These are phyloP conservation scores for Mycena alexandri DNA, from an alignment of 768 basidiomycete species.

Conservation along the genomic window DNA sequence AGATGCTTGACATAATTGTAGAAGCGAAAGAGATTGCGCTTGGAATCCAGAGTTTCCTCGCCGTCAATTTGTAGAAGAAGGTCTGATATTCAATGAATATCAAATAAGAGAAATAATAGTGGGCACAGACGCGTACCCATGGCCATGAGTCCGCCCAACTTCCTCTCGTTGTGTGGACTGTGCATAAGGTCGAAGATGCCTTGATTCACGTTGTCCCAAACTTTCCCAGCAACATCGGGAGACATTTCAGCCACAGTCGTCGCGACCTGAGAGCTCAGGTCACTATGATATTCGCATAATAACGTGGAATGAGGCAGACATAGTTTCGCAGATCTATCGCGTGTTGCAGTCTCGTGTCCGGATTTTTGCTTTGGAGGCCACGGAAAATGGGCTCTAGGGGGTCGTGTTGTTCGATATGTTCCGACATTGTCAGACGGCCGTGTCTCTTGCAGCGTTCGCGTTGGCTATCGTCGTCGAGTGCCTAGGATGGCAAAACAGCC, in stretches of 20 bases:
- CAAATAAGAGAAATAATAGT: neutral
- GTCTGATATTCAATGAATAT: slow-evolving; percentile 55
- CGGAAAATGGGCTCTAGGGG: slow-evolving; percentile 76
- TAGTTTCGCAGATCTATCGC: slow-evolving; percentile 82
- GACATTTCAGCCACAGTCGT: slow-evolving; percentile 84
- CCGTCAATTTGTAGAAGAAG: slow-evolving; percentile 81
- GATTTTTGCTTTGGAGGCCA: slow-evolving; percentile 71
- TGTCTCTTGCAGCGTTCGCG: slow-evolving; percentile 2
- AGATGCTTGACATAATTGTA: slow-evolving; percentile 94
- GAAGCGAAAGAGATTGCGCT: slow-evolving; percentile 85
- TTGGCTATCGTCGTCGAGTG: neutral
- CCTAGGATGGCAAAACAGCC: slow-evolving; percentile 5
- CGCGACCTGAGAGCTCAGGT: slow-evolving; percentile 65
- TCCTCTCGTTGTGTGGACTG: slow-evolving; percentile 81
- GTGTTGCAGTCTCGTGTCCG: slow-evolving; percentile 74
- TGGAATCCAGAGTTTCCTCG: slow-evolving; percentile 86
- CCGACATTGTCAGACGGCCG: slow-evolving; percentile 21
- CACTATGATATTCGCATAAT: slow-evolving; percentile 27
- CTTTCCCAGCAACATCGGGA: slow-evolving; percentile 81
- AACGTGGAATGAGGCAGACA: slow-evolving; percentile 57
- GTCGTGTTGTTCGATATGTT: slow-evolving; percentile 50
- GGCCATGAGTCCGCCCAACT: slow-evolving; percentile 88
- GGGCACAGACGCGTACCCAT: slow-evolving; percentile 70
- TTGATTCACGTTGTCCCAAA: slow-evolving; percentile 89
- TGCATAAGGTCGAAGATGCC: slow-evolving; percentile 87